Conservation (phyloP, 192 early-diverging fungal genomes). For the Chytriomyces sp. region DNA sequence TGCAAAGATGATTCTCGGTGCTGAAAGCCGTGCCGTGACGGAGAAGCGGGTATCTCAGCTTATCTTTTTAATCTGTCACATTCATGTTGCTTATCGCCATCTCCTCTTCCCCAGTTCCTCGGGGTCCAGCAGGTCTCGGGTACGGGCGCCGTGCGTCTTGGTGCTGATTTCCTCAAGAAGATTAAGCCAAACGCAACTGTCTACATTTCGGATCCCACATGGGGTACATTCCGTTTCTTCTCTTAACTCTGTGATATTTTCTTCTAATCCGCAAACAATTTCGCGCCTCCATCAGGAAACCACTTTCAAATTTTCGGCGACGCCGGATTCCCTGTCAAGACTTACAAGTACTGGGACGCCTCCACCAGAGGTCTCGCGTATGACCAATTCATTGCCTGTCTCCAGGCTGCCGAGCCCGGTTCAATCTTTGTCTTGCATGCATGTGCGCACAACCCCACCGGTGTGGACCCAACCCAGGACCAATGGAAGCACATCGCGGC, state of each 20-base stretch:
- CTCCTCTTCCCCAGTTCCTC: conserved; percentile 42
- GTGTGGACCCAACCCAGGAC: conserved; percentile 92
- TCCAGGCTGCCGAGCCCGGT: conserved; percentile 73
- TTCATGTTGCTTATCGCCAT: background rate
- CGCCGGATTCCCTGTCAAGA: conserved; percentile 80
- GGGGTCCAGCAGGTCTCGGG: conserved; percentile 93
- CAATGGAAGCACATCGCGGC: conserved; percentile 94
- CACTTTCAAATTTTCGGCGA: conserved; percentile 88
- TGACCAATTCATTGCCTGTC: conserved; percentile 71
- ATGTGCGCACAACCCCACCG: conserved; percentile 99
- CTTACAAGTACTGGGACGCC: conserved; percentile 92
- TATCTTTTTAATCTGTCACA: background rate
- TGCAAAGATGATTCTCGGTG: conserved; percentile 81
- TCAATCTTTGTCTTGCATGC: conserved; percentile 93
- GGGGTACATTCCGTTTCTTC: conserved; percentile 65
- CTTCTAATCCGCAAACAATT: background rate
- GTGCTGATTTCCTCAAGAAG: conserved; percentile 78
- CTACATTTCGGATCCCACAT: conserved; percentile 94
- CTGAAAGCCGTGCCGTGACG: conserved; percentile 68
- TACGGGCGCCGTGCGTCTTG: conserved; percentile 88
- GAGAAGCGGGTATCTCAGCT: conserved; percentile 68
- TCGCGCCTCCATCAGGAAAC: conserved; percentile 58
- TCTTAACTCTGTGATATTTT: background rate
- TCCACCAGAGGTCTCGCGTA: conserved; percentile 78
- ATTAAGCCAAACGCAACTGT: conserved; percentile 71